phyloP scores from a whole-genome alignment of 208 protist genomes.

The Entamoeba invadens region DNA sequence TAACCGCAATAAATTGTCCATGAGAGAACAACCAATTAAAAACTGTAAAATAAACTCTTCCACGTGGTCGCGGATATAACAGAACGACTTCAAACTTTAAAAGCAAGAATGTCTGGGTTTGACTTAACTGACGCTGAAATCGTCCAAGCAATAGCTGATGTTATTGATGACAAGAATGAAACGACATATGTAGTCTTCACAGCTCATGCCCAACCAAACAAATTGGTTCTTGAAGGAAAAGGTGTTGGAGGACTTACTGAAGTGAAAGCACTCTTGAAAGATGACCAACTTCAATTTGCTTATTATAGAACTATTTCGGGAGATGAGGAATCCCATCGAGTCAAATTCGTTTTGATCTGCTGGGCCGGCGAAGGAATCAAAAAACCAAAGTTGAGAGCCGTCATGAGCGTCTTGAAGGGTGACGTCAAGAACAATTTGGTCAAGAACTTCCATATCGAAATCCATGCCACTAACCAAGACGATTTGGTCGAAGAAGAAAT shows the following conservation, averaged over 20 bases:
- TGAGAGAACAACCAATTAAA: too few relatives aligned
- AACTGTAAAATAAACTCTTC: too few relatives aligned
- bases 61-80: too few relatives aligned
- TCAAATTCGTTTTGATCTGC: not conserved
- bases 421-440: not conserved
- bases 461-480: not conserved
- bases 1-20: too few relatives aligned
- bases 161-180: not conserved
- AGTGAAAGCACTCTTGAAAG: not conserved
- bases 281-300: not conserved
- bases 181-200: not conserved
- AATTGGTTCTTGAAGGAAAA: not conserved
- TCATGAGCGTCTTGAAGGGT: not conserved
- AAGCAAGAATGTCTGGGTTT: not conserved
- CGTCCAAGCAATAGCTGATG: not conserved
- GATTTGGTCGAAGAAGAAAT: not conserved
- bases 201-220: not conserved
- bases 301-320: not conserved
- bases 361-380: not conserved
- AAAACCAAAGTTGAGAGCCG: not conserved
- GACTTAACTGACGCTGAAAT: not conserved
- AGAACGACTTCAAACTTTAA: not conserved
- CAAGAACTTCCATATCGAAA: not conserved
- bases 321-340: not conserved
- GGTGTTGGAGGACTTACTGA: not conserved